Conservation (phyloP, 1,284 basidiomycete species). For the Apiotrichum sp. region DNA sequence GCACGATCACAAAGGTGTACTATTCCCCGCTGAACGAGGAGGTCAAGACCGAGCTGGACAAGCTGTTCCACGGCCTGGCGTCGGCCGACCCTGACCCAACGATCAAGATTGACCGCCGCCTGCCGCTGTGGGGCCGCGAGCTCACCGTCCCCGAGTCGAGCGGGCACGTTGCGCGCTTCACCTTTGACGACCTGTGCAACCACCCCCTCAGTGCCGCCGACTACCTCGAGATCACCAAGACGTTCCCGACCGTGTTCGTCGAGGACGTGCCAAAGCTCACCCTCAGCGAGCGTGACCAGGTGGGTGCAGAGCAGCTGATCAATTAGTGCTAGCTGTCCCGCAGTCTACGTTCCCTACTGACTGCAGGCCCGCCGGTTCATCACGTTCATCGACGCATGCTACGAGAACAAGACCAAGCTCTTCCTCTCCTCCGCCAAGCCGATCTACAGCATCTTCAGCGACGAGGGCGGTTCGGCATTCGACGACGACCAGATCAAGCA, state of each 20-base stretch:
- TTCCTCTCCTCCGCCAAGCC: slow-evolving; percentile 86
- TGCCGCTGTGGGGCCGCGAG: slow-evolving; percentile 83
- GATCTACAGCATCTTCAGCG: slow-evolving; percentile 78
- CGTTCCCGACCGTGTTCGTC: slow-evolving; percentile 82
- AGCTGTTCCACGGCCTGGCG: slow-evolving; percentile 67
- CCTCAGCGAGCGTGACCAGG: slow-evolving; percentile 79
- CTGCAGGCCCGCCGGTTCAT: slow-evolving; percentile 83
- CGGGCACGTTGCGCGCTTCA: slow-evolving; percentile 73
- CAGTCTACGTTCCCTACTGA: not conserved
- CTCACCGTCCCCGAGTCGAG: slow-evolving; percentile 74
- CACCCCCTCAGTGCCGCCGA: slow-evolving; percentile 87
- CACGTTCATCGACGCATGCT: slow-evolving; percentile 94
- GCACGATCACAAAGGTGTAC: slow-evolving; percentile 86
- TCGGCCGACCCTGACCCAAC: slow-evolving; percentile 50
- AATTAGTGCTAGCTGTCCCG: not conserved
- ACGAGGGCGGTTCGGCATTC: slow-evolving; percentile 50
- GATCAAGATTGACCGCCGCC: slow-evolving; percentile 59
- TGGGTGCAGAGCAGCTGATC: slow-evolving; percentile 38
- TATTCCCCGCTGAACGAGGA: slow-evolving; percentile 68
- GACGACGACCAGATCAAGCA: slow-evolving; percentile 60
- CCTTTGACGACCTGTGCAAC: slow-evolving; percentile 82
- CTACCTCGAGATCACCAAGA: slow-evolving; percentile 87
- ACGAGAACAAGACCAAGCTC: slow-evolving; percentile 85
- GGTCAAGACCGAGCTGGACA: slow-evolving; percentile 59
- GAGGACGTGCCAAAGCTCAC: slow-evolving; percentile 83